Percentiles rank a stretch among this genome's conserved stretches.
Evolutionary conservation across 2,329 filamentous ascomycete genomes (phyloP).

Genomic region (Hypoxylon sp.): DNA sequence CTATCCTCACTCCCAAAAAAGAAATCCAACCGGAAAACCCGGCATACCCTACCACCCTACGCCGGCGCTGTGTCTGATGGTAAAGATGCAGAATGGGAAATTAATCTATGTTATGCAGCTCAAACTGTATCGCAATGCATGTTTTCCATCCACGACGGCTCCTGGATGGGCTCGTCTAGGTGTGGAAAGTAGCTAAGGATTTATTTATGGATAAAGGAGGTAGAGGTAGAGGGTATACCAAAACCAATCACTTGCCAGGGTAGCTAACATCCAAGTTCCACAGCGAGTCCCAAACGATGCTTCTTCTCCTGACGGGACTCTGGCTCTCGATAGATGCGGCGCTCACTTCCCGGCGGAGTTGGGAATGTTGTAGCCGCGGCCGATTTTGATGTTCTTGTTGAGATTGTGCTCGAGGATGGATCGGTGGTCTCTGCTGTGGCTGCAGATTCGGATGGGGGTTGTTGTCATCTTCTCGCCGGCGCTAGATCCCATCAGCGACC

Average conservation of each 20-base stretch:
- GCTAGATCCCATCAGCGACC: conserved; percentile 53
- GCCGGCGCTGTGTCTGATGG: conserved; percentile 39
- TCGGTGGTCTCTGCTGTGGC: conserved; percentile 42
- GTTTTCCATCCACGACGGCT: conserved; percentile 2
- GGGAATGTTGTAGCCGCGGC: conserved; percentile 39
- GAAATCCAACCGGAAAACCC: background rate
- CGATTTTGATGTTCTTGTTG: conserved; percentile 41
- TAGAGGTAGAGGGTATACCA: conserved; percentile 2
- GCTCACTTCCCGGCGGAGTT: conserved; percentile 60
- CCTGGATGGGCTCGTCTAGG: conserved; percentile 10
- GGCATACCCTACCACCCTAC: conserved; percentile 20
- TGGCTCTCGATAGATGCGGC: conserved; percentile 58
- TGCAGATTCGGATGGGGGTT: conserved; percentile 34
- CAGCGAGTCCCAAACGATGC: conserved; percentile 73
- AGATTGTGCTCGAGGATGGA: conserved; percentile 45
- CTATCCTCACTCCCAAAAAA: conserved; percentile 25
- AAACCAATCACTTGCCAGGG: conserved; percentile 58
- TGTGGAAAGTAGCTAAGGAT: conserved; percentile 11
- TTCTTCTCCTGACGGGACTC: conserved; percentile 60
- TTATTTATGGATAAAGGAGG: background rate
- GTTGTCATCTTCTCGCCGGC: conserved; percentile 43
- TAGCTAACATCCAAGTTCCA: conserved; percentile 73
- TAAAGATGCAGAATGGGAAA: conserved; percentile 19
- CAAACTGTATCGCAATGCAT: conserved; percentile 18
- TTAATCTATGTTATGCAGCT: conserved; percentile 26